Percentiles rank a stretch among this genome's conserved stretches.
Evolutionary conservation across 1,284 basidiomycete genomes (phyloP).

Genomic region (Athelia sp.): DNA sequence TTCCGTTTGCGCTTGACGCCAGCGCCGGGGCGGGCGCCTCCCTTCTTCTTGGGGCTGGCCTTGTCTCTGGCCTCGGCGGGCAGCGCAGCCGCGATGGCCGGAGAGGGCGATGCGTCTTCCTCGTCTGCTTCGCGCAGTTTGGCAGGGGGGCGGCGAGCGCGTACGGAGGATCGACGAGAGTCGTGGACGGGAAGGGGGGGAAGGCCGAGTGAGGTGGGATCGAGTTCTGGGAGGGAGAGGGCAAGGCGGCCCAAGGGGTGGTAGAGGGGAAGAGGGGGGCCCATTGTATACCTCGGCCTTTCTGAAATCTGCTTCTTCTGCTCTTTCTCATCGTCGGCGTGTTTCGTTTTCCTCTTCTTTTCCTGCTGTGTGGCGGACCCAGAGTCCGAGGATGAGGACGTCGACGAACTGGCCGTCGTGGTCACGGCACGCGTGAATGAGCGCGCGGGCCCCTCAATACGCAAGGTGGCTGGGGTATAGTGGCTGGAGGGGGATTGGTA

Average conservation of each 20-base stretch:
- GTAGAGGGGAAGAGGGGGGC: constrained; percentile 60
- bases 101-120: constrained; percentile 27
- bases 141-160: constrained; percentile 44
- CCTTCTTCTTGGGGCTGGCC: constrained; percentile 37
- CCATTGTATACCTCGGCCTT: constrained; percentile 21
- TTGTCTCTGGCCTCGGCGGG: constrained; percentile 28
- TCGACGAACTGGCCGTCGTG: constrained; percentile 7
- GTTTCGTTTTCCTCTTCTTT: constrained; percentile 3
- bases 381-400: constrained; percentile 10
- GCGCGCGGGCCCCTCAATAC: constrained; percentile 10
- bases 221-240: constrained; percentile 60
- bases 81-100: constrained; percentile 23
- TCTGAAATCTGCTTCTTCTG: constrained; percentile 4
- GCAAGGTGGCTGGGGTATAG: constrained; percentile 6
- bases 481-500: constrained; percentile 43
- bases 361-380: constrained; percentile 4
- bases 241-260: constrained; percentile 64
- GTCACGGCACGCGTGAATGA: constrained; percentile 5
- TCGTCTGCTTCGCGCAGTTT: constrained; percentile 45
- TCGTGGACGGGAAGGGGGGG: constrained; percentile 32
- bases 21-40: constrained; percentile 27
- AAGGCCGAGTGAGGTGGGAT: constrained; percentile 51
- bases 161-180: constrained; percentile 38
- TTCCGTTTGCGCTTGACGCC: constrained; percentile 51
- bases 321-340: not conserved